phyloP scores from a whole-genome alignment of 768 basidiomycete species.

The Inosperma sp. region DNA sequence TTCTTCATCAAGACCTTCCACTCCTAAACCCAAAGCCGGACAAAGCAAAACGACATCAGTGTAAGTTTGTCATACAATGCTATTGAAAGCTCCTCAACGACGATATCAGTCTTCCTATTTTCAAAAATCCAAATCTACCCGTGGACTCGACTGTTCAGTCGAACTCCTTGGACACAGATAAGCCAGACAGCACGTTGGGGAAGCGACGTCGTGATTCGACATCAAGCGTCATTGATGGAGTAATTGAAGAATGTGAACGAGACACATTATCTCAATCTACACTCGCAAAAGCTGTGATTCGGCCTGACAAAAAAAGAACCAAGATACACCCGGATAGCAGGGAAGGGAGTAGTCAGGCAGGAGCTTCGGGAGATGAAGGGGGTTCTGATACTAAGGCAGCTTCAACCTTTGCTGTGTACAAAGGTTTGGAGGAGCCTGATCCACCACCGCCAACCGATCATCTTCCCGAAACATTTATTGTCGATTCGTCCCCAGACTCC shows the following conservation, averaged over 20 bases:
- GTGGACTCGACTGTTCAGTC: background rate
- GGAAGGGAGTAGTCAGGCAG: background rate
- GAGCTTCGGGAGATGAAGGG: constrained; percentile 15
- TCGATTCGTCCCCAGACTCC: constrained; percentile 36
- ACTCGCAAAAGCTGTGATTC: constrained; percentile 33
- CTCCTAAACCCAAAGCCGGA: constrained; percentile 19
- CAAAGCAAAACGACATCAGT: constrained; percentile 14
- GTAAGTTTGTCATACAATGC: constrained; percentile 14
- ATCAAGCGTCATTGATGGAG: constrained; percentile 38
- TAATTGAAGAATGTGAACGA: constrained; percentile 41
- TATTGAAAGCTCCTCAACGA: no score
- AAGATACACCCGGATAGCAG: constrained; percentile 28
- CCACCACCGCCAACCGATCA: constrained; percentile 48
- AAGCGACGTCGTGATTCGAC: constrained; percentile 58
- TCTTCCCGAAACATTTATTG: constrained; percentile 49
- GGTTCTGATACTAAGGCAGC: constrained; percentile 11
- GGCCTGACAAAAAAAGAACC: constrained; percentile 51
- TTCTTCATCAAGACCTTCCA: constrained; percentile 21
- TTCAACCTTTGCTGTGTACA: constrained; percentile 18
- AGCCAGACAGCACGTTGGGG: constrained; percentile 37
- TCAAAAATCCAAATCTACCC: constrained; percentile 1
- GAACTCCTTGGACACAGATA: background rate
- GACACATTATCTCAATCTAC: constrained; percentile 35
- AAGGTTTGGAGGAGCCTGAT: constrained; percentile 28
- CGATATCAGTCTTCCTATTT: no score